These are phyloP conservation scores for Bocquillonia castaneifolia DNA, from an alignment of 441 rosid species.

Conservation along the genomic window DNA sequence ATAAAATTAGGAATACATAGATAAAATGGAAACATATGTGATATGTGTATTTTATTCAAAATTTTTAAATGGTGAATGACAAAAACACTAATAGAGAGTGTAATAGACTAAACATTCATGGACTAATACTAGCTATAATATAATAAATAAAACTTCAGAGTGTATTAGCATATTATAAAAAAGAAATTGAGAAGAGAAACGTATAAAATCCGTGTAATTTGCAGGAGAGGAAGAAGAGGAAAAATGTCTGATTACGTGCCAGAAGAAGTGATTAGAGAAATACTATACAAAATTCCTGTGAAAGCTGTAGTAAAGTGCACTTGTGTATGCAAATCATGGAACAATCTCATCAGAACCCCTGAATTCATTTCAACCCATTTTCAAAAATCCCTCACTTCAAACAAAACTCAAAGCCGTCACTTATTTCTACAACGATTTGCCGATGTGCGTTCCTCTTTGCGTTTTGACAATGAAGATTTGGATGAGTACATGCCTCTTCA, in stretches of 20 bases:
- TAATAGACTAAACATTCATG: too few species aligned
- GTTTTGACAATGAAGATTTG: neutral
- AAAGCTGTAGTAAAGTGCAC: neutral
- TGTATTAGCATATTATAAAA: too few species aligned
- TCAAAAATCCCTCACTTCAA: neutral
- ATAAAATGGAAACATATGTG: too few species aligned
- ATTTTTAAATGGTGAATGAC: too few species aligned
- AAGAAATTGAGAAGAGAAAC: too few species aligned
- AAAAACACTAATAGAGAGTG: too few species aligned
- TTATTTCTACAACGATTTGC: neutral
- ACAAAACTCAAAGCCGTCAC: neutral
- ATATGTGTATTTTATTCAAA: too few species aligned
- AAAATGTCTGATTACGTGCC: neutral
- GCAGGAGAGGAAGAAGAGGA: neutral
- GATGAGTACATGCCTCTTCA: neutral
- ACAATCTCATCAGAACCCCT: slow-evolving; percentile 8
- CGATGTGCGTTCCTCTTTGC: neutral
- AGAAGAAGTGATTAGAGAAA: neutral
- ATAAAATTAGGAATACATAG: too few species aligned
- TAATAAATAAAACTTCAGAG: too few species aligned
- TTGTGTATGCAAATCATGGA: slow-evolving; percentile 8
- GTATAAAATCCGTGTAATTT: too few species aligned
- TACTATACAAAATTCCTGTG: neutral
- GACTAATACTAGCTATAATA: too few species aligned
- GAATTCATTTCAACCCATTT: slow-evolving; percentile 5